Conservation (phyloP, 768 basidiomycete genomes). For the Pleurotus ostreatus region DNA sequence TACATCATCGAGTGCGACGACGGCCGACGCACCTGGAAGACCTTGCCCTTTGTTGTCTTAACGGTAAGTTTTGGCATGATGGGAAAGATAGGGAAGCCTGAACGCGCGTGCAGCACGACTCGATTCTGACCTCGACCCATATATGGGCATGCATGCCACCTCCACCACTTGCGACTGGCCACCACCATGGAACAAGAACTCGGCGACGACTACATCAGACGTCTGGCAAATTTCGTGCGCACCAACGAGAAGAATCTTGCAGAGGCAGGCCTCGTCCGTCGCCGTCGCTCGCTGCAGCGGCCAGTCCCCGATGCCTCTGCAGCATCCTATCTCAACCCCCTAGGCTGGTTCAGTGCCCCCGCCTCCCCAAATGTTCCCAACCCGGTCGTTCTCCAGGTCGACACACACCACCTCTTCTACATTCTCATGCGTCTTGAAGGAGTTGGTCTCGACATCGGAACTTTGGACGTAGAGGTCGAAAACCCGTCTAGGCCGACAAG, state of each 20-base stretch:
- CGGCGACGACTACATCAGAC: constrained; percentile 75
- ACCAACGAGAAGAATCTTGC: constrained; percentile 72
- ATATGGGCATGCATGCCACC: neutral
- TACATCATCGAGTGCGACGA: too few species aligned
- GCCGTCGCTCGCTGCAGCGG: constrained; percentile 36
- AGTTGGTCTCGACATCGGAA: constrained; percentile 69
- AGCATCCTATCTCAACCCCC: constrained; percentile 52
- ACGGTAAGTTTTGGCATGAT: constrained; percentile 85
- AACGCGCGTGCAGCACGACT: neutral
- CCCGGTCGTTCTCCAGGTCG: constrained; percentile 65
- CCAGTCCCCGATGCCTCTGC: constrained; percentile 20
- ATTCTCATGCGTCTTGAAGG: constrained; percentile 84
- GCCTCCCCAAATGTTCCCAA: constrained; percentile 33
- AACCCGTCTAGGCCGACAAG: constrained; percentile 74
- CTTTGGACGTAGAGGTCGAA: constrained; percentile 74
- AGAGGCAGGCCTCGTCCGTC: constrained; percentile 49
- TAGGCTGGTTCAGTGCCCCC: constrained; percentile 53
- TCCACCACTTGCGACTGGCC: constrained; percentile 13
- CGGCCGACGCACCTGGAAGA: constrained; percentile 58
- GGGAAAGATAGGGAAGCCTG: constrained; percentile 9
- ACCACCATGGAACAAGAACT: constrained; percentile 39
- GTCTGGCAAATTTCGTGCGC: constrained; percentile 67
- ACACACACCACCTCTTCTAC: constrained; percentile 86
- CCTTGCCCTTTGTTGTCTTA: constrained; percentile 93
- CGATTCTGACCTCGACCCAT: constrained; percentile 9